Conservation (phyloP, 1,284 basidiomycete genomes). For the Sporisorium sorghi region DNA sequence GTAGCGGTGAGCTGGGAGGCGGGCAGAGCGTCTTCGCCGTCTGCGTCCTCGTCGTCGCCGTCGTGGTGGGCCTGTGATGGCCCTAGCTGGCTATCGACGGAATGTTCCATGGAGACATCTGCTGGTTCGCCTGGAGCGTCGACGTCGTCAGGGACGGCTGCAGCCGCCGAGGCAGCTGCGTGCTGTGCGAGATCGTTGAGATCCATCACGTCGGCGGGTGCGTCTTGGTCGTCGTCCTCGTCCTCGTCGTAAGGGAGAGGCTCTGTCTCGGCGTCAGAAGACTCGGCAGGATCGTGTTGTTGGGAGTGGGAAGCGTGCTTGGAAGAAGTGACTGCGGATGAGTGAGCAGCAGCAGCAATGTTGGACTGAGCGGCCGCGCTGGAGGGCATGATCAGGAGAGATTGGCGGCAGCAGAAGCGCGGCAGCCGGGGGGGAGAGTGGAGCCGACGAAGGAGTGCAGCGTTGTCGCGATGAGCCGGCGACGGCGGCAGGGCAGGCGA, state of each 20-base stretch:
- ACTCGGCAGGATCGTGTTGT: conserved; percentile 24
- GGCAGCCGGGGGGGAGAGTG: conserved; percentile 22
- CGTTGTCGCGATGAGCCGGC: conserved; percentile 20
- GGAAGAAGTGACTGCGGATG: conserved; percentile 24
- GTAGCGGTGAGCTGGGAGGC: conserved; percentile 35
- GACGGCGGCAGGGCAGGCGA: conserved; percentile 9
- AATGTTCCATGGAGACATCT: conserved; percentile 37
- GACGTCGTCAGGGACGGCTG: conserved; percentile 10
- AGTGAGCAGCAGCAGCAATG: conserved; percentile 39
- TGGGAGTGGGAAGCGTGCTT: conserved; percentile 4
- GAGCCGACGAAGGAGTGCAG: conserved; percentile 20
- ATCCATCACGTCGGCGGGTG: conserved; percentile 38
- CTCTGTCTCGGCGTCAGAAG: conserved; percentile 65
- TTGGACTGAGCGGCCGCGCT: conserved; percentile 30
- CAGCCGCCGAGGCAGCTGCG: conserved; percentile 21
- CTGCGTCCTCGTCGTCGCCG: conserved; percentile 5
- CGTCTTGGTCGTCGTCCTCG: conserved; percentile 22
- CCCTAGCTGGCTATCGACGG: conserved; percentile 23
- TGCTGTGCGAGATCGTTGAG: conserved; percentile 32
- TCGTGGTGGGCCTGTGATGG: conserved; percentile 16
- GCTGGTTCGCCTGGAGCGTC: conserved; percentile 29
- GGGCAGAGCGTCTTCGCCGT: conserved; percentile 17
- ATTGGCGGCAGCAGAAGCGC: conserved; percentile 36
- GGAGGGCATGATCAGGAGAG: conserved; percentile 42
- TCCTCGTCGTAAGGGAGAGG: conserved; percentile 63